These are phyloP conservation scores for Aspergillus sclerotioniger DNA, from an alignment of 495 filamentous ascomycete genomes.

Conservation along the genomic window DNA sequence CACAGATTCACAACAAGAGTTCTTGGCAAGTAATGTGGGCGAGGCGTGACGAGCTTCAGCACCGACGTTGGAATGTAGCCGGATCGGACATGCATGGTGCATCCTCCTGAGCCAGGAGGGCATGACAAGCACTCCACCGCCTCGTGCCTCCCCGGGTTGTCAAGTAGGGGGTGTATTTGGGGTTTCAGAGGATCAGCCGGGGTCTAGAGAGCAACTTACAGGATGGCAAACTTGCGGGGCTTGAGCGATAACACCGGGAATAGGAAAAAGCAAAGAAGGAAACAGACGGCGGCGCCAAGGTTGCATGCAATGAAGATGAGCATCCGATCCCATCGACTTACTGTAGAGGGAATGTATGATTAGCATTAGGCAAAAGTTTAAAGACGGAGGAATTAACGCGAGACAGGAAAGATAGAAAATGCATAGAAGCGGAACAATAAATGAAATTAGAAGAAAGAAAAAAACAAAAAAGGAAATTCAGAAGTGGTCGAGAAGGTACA, in stretches of 20 bases:
- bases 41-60: neutral
- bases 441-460: slow-evolving; percentile 4
- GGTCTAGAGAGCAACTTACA: slow-evolving; percentile 66
- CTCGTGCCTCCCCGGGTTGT: slow-evolving; percentile 9
- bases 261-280: slow-evolving; percentile 85
- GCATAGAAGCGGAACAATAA: slow-evolving; percentile 14
- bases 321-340: slow-evolving; percentile 95
- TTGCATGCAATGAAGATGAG: slow-evolving; percentile 92
- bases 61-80: slow-evolving; percentile 14
- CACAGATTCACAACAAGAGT: slow-evolving; percentile 13
- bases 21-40: slow-evolving; percentile 7
- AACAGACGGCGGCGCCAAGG: slow-evolving; percentile 83
- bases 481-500: neutral
- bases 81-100: slow-evolving; percentile 9
- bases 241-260: slow-evolving; percentile 74
- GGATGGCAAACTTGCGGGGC: slow-evolving; percentile 90
- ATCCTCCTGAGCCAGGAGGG: slow-evolving; percentile 17
- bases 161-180: neutral
- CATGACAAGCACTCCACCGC: slow-evolving; percentile 18
- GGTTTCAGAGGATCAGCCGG: slow-evolving; percentile 8
- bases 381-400: slow-evolving; percentile 4
- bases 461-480: slow-evolving; percentile 8
- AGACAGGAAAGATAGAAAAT: slow-evolving; percentile 5
- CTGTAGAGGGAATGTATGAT: slow-evolving; percentile 47
- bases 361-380: slow-evolving; percentile 20